Base-by-base conservation (phyloP, 768 basidiomycete genomes). In the Boletus sp. region DNA sequence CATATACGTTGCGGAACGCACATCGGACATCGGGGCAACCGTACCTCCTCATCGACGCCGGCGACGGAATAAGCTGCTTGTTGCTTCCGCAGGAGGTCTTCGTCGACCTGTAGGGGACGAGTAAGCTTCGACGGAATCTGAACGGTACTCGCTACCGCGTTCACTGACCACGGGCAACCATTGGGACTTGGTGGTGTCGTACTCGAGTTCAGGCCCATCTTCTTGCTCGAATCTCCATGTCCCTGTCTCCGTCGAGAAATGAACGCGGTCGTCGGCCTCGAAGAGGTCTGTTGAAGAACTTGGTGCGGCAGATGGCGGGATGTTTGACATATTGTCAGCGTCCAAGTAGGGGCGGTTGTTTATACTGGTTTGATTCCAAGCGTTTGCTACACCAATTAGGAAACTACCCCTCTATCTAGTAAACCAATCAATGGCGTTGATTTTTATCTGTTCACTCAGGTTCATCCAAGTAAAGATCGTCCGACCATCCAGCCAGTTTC, bases 31-130 rank as follows among this genome's bases (percentile, higher is more conserved):
- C 55, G 46, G 46, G 50, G 59, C 56, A 61, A 56, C 74, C 85
- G 69, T 71, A 92, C 95, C 76, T 86, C 83, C 78, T 98, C 97
- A 69, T 99, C 96, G 24, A 99, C 94, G 10, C 96, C 97, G 14
- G 78, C 80, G 2, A 99, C 79, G 0, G 93, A 89, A 73, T 99
- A 99, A 1, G 94, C 95, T 1, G 93, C 94, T 76, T 98, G 97
- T 70, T 99, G 96, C 24, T 85, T 86, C 68, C 85, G 87, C 55
- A 96, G 62, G 12, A 92, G 76, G 52, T 95, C 92, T 60, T 96
- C 93, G 61, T 94, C 91, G 35, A 96, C 78, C 94, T 96, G 65
- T 7, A 56, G 60, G 46, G 18, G 15, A 35, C 11, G 51, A 12
- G 32, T 64, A 46, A 64, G 42, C 18, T 47, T 24, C 5, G 40